A percentile compares a stretch with the other conserved stretches of the same genome.
phyloP scores from a whole-genome alignment of 2,329 filamentous ascomycete species.

The Paecilomyces niveus region DNA sequence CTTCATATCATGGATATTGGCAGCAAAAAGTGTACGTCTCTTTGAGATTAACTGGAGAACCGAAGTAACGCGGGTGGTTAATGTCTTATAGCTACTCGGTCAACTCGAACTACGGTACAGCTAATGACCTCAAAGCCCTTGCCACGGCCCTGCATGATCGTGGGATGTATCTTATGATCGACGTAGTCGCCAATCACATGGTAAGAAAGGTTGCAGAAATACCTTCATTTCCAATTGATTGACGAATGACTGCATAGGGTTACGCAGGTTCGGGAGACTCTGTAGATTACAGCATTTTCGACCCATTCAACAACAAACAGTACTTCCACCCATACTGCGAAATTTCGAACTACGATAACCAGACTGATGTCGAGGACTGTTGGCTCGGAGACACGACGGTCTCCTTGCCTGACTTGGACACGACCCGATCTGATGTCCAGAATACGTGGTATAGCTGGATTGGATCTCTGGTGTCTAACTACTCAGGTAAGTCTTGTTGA shows the following conservation, averaged over 20 bases:
- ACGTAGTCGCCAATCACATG: conserved; percentile 53
- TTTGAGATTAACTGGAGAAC: background rate
- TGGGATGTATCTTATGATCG: conserved; percentile 56
- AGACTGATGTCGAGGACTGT: conserved; percentile 41
- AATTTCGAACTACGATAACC: conserved; percentile 46
- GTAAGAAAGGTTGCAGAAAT: conserved; percentile 13
- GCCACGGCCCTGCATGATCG: conserved; percentile 48
- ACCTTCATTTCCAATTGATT: background rate
- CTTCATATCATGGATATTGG: conserved; percentile 46
- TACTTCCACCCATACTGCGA: conserved; percentile 57
- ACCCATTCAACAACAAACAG: conserved; percentile 48
- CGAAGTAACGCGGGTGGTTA: background rate
- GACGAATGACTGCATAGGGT: conserved; percentile 11
- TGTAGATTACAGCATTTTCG: conserved; percentile 48
- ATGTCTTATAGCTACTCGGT: conserved; percentile 35
- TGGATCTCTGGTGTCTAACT: conserved; percentile 49
- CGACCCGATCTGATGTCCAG: conserved; percentile 44
- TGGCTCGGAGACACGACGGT: conserved; percentile 49
- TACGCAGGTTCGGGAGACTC: conserved; percentile 41
- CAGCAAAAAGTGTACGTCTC: conserved; percentile 38
- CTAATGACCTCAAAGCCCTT: conserved; percentile 52
- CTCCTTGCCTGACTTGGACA: conserved; percentile 57
- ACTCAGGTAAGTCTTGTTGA: conserved; percentile 51
- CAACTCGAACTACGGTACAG: conserved; percentile 54
- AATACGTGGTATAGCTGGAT: conserved; percentile 55